These are phyloP conservation scores for Stramenopiles sp. DNA, from an alignment of 352 stramenopile genomes.

Conservation along the genomic window DNA sequence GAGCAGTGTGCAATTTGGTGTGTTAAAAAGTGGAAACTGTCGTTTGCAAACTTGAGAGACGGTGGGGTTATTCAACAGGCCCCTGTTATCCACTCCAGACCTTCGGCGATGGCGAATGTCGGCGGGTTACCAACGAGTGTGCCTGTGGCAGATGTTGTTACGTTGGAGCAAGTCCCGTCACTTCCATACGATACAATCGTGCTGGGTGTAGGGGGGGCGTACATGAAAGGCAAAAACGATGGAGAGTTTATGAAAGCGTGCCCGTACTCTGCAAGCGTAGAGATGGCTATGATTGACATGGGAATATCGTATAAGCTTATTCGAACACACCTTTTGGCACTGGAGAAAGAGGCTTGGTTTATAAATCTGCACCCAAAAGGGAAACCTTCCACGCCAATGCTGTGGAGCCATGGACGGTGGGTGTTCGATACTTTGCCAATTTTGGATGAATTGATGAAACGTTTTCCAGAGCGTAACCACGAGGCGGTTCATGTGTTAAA, in stretches of 20 bases:
- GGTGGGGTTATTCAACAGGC: too few relatives aligned
- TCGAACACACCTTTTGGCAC: background rate
- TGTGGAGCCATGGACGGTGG: background rate
- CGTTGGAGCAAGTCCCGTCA: background rate
- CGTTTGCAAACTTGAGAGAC: background rate
- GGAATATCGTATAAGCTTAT: background rate
- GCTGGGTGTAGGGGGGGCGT: background rate
- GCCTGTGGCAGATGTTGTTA: slow-evolving; percentile 1
- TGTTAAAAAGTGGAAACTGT: background rate
- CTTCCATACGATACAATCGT: background rate
- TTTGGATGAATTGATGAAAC: slow-evolving; percentile 9
- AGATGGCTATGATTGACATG: background rate
- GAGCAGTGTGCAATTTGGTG: background rate
- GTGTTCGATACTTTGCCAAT: background rate
- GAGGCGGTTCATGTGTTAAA: background rate
- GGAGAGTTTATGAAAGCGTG: background rate
- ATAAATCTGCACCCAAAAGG: background rate
- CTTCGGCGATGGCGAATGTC: too few relatives aligned
- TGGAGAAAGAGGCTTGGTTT: background rate
- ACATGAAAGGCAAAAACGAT: background rate
- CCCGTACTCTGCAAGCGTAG: background rate
- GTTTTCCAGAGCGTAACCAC: background rate
- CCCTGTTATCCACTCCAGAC: too few relatives aligned
- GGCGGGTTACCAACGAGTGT: too few relatives aligned
- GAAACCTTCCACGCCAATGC: background rate